These are phyloP conservation scores for Panicum miliaceum DNA, from an alignment of 176 grass and related monocot genomes.

Conservation along the genomic window DNA sequence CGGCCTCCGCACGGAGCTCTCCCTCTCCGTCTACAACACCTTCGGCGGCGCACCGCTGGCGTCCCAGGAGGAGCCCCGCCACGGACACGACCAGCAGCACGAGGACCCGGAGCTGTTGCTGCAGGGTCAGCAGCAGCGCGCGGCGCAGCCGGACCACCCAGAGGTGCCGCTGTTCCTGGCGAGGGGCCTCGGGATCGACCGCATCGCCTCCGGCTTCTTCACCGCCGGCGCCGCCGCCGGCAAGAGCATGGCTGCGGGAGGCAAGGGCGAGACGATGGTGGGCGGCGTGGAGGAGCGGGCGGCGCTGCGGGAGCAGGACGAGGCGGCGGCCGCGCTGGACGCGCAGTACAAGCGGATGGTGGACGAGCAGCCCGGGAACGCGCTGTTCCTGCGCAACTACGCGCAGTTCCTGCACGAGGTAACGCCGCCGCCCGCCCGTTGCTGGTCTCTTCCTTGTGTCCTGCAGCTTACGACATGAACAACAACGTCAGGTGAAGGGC, in stretches of 20 bases:
- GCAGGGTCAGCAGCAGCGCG: neutral
- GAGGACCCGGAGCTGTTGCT: neutral
- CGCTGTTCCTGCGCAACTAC: slow-evolving; percentile 81
- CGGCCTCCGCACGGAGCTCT: slow-evolving; percentile 60
- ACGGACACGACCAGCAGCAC: neutral
- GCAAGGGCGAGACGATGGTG: neutral
- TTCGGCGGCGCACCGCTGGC: neutral
- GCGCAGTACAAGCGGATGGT: slow-evolving; percentile 79
- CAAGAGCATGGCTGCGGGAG: neutral
- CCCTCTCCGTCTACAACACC: slow-evolving; percentile 69
- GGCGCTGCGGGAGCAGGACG: neutral
- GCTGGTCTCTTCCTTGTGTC: neutral
- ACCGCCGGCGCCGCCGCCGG: slow-evolving; percentile 16
- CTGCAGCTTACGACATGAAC: neutral
- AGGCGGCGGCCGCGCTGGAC: slow-evolving; percentile 57
- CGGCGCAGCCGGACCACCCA: slow-evolving; percentile 29
- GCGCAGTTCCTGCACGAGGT: slow-evolving; percentile 89
- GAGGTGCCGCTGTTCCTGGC: slow-evolving; percentile 84
- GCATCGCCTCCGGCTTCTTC: slow-evolving; percentile 69
- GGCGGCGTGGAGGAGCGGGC: slow-evolving; percentile 24
- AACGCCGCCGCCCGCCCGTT: too few relatives aligned
- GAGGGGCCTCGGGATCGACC: slow-evolving; percentile 89
- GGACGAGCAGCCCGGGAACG: slow-evolving; percentile 79
- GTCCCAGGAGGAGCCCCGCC: slow-evolving; percentile 6
- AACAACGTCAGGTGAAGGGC: slow-evolving; percentile 50